Percentiles rank a stretch among this genome's conserved stretches.
Conservation (phyloP, 2,329 filamentous ascomycete species). For the Epichloe gansuensis region DNA sequence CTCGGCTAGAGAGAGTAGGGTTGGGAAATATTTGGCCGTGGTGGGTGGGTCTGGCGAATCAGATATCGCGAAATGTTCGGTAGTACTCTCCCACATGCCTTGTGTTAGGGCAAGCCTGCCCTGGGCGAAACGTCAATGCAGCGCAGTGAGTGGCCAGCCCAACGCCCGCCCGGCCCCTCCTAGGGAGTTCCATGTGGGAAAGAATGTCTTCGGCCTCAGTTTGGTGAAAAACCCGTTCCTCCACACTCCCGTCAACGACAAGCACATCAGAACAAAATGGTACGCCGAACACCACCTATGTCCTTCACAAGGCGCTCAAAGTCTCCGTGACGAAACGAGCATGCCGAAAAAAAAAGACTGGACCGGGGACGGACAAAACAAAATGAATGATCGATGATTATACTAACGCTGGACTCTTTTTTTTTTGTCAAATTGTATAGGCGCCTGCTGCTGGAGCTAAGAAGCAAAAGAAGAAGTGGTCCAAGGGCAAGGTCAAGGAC, state of each 20-base stretch:
- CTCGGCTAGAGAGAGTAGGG: constrained; percentile 13
- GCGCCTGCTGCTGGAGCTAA: constrained; percentile 35
- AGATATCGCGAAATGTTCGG: constrained; percentile 15
- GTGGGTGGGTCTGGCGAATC: constrained; percentile 25
- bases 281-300: constrained; percentile 16
- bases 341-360: background rate
- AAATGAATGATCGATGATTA: constrained; percentile 11
- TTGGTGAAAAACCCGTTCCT: constrained; percentile 18
- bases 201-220: constrained; percentile 17
- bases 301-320: background rate
- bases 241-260: constrained; percentile 27
- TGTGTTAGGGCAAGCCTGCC: constrained; percentile 31
- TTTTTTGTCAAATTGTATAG: constrained; percentile 13
- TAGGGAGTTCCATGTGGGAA: background rate
- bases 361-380: background rate
- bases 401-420: constrained; percentile 3
- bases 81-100: constrained; percentile 17
- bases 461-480: constrained; percentile 43
- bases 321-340: background rate
- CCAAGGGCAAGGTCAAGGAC: constrained; percentile 81
- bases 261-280: constrained; percentile 32
- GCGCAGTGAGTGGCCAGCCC: background rate
- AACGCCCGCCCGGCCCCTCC: constrained; percentile 4
- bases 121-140: constrained; percentile 15
- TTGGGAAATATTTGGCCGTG: constrained; percentile 23